Percentiles rank a stretch among this genome's conserved stretches.
Conservation (phyloP, 495 filamentous ascomycete species). For the Aspergillus nanangensis region DNA sequence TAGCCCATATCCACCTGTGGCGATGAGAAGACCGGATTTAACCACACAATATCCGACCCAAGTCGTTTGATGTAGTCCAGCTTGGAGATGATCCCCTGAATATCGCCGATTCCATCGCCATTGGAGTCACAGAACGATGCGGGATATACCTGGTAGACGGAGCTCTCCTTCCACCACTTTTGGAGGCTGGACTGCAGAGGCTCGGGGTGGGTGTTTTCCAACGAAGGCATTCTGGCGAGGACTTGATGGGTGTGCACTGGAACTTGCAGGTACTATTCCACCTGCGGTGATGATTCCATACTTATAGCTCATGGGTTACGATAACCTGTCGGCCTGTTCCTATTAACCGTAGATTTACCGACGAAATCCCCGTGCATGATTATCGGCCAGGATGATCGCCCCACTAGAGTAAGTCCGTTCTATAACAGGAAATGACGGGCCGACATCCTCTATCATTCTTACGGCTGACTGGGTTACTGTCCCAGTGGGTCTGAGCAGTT, state of each 20-base stretch:
- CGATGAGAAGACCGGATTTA: constrained; percentile 56
- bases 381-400: too few relatives aligned
- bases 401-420: too few relatives aligned
- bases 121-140: constrained; percentile 57
- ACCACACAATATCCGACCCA: constrained; percentile 59
- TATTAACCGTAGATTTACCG: not conserved
- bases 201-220: not conserved
- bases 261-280: too few relatives aligned
- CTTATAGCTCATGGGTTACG: too few relatives aligned
- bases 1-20: constrained; percentile 44
- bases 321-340: too few relatives aligned
- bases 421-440: too few relatives aligned
- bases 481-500: too few relatives aligned
- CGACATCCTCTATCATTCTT: too few relatives aligned
- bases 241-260: too few relatives aligned
- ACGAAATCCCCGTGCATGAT: not conserved
- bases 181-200: not conserved
- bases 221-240: not conserved
- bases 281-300: too few relatives aligned
- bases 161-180: constrained; percentile 25
- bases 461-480: too few relatives aligned
- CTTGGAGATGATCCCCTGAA: constrained; percentile 57
- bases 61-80: constrained; percentile 57
- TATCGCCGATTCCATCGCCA: constrained; percentile 58
- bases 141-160: constrained; percentile 26